phyloP scores from a whole-genome alignment of 2,329 filamentous ascomycete genomes.

The Xylaria sp. region DNA sequence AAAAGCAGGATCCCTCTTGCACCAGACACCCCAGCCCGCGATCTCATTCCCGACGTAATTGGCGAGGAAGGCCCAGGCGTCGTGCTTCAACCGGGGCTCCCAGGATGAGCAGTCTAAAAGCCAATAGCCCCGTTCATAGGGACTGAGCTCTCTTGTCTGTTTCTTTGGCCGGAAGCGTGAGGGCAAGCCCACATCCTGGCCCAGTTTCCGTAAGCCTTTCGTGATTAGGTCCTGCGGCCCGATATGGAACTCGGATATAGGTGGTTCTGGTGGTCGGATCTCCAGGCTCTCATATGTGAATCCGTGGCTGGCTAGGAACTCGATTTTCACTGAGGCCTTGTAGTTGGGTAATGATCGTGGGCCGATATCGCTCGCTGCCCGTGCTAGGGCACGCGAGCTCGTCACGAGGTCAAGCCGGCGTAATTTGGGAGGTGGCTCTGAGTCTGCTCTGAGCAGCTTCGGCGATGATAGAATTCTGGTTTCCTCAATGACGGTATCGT shows the following conservation, averaged over 20 bases:
- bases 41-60: slow-evolving; percentile 67
- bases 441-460: slow-evolving; percentile 44
- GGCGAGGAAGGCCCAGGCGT: slow-evolving; percentile 70
- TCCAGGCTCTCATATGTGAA: slow-evolving; percentile 53
- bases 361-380: slow-evolving; percentile 51
- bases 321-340: slow-evolving; percentile 35
- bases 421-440: slow-evolving; percentile 50
- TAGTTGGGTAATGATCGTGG: slow-evolving; percentile 37
- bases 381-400: slow-evolving; percentile 41
- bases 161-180: slow-evolving; percentile 63
- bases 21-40: slow-evolving; percentile 75
- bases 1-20: slow-evolving; percentile 56
- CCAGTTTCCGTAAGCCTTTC: slow-evolving; percentile 62
- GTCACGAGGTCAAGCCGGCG: slow-evolving; percentile 33
- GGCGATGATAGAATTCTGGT: slow-evolving; percentile 40
- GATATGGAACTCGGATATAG: slow-evolving; percentile 57
- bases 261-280: slow-evolving; percentile 65
- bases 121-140: slow-evolving; percentile 84
- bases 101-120: slow-evolving; percentile 67
- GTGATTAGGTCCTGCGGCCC: slow-evolving; percentile 65
- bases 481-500: slow-evolving; percentile 44
- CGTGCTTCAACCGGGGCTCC: slow-evolving; percentile 57
- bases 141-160: slow-evolving; percentile 60
- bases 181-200: slow-evolving; percentile 60
- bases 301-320: slow-evolving; percentile 43